Evolutionary conservation across 495 filamentous ascomycete genomes (phyloP).

Genomic region (Aspergillus asperescens): DNA sequence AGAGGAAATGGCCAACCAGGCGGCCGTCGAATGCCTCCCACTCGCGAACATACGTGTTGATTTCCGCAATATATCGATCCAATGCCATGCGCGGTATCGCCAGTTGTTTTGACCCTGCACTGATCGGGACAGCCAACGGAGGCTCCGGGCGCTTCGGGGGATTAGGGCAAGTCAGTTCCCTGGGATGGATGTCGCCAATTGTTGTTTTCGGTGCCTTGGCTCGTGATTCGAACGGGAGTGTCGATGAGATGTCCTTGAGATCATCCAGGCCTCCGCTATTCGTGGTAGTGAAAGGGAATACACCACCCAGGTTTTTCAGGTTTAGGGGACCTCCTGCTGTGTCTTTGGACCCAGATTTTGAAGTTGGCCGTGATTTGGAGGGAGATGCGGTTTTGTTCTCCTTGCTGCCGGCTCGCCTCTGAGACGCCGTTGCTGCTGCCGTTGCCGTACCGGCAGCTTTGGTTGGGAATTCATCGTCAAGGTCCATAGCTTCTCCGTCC

Average conservation of each 20-base stretch:
- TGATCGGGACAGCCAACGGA: slow-evolving; percentile 20
- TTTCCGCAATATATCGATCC: slow-evolving; percentile 55
- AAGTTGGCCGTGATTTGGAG: slow-evolving; percentile 21
- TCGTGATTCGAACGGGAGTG: slow-evolving; percentile 68
- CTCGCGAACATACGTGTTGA: slow-evolving; percentile 62
- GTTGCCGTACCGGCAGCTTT: slow-evolving; percentile 10
- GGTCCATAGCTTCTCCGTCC: slow-evolving; percentile 45
- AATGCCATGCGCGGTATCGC: slow-evolving; percentile 44
- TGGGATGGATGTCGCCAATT: slow-evolving; percentile 26
- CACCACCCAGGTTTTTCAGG: slow-evolving; percentile 59
- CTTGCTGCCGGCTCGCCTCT: neutral
- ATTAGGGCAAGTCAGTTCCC: slow-evolving; percentile 52
- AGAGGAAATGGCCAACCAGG: slow-evolving; percentile 63
- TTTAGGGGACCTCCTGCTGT: slow-evolving; percentile 43
- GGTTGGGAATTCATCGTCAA: slow-evolving; percentile 38
- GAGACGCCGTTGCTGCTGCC: slow-evolving; percentile 2
- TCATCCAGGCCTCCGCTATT: slow-evolving; percentile 54
- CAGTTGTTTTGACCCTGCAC: slow-evolving; percentile 22
- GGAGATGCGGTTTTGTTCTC: slow-evolving; percentile 1
- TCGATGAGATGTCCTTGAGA: slow-evolving; percentile 59
- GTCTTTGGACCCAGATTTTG: slow-evolving; percentile 34
- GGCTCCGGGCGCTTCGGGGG: slow-evolving; percentile 53
- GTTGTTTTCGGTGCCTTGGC: slow-evolving; percentile 34
- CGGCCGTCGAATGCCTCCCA: slow-evolving; percentile 62
- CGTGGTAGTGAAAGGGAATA: slow-evolving; percentile 57